Percentiles rank a stretch among this genome's conserved stretches.
Evolutionary conservation across 495 filamentous ascomycete genomes (phyloP).

Genomic region (Penicilliopsis zonata): DNA sequence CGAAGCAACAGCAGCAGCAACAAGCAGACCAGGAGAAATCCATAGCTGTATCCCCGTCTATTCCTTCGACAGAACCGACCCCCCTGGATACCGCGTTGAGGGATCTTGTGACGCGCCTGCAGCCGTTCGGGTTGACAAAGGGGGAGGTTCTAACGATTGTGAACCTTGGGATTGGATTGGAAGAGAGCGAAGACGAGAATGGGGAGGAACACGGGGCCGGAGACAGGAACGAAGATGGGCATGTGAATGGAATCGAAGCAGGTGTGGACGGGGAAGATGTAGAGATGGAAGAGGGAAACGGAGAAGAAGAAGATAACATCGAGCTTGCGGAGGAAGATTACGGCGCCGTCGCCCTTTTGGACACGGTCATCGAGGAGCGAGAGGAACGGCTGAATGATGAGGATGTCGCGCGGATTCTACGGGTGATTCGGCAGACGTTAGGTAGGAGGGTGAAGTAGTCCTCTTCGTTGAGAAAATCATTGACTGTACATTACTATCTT

Average conservation of each 20-base stretch:
- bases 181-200: slow-evolving; percentile 1
- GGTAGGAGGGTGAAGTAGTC: slow-evolving; percentile 2
- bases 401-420: slow-evolving; percentile 21
- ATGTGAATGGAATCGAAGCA: background rate
- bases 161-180: slow-evolving; percentile 38
- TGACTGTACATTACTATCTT: too few species aligned
- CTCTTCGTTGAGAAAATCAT: too few species aligned
- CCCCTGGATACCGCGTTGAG: slow-evolving; percentile 26
- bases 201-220: slow-evolving; percentile 2
- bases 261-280: slow-evolving; percentile 2
- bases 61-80: slow-evolving; percentile 8
- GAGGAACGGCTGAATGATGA: slow-evolving; percentile 26
- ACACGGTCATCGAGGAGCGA: slow-evolving; percentile 33
- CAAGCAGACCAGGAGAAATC: slow-evolving; percentile 2
- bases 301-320: slow-evolving; percentile 10
- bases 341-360: slow-evolving; percentile 25
- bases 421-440: slow-evolving; percentile 25
- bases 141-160: slow-evolving; percentile 53
- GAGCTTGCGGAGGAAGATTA: slow-evolving; percentile 21
- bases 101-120: slow-evolving; percentile 27
- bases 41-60: slow-evolving; percentile 3
- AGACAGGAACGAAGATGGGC: slow-evolving; percentile 4
- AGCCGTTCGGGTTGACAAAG: slow-evolving; percentile 44
- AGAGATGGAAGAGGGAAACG: slow-evolving; percentile 14
- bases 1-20: slow-evolving; percentile 14